Percentiles rank a stretch among this genome's conserved stretches.
Conservation (phyloP, 306 rosid genomes). For the Cucurbita moschata region DNA sequence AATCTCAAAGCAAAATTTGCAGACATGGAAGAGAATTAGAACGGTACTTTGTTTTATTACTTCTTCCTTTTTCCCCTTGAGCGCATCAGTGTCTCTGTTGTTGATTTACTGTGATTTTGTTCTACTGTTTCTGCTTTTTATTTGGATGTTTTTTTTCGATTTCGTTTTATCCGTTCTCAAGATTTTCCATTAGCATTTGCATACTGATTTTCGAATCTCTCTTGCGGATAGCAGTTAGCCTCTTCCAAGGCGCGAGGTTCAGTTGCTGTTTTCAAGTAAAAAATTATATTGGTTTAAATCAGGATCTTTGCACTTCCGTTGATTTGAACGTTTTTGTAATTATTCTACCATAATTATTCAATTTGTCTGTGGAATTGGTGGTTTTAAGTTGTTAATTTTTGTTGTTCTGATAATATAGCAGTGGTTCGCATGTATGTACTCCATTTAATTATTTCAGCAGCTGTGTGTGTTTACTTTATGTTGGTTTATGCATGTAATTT, state of each 20-base stretch:
- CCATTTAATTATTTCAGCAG: too few species aligned
- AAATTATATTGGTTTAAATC: not conserved
- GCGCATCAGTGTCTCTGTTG: not conserved
- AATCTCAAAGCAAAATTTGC: not conserved
- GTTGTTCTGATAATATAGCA: too few species aligned
- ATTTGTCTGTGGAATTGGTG: not conserved
- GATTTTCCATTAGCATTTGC: too few species aligned
- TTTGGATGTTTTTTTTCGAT: too few species aligned
- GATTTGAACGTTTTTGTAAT: not conserved
- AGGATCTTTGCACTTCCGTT: not conserved
- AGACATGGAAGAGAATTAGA: not conserved
- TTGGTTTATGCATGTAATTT: too few species aligned
- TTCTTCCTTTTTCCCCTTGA: not conserved
- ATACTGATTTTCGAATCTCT: too few species aligned
- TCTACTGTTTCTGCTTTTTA: not conserved
- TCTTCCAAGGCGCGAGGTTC: not conserved
- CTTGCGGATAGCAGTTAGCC: too few species aligned
- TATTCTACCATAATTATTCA: not conserved
- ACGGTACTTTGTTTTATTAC: not conserved
- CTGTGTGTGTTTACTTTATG: too few species aligned
- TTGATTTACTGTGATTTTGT: not conserved
- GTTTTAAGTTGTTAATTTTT: not conserved
- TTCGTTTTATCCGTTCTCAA: too few species aligned
- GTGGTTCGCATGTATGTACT: too few species aligned
- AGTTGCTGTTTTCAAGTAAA: not conserved